Base-by-base conservation (phyloP, 1,284 basidiomycete species). In the Mycosarcoma mackinlayi region DNA sequence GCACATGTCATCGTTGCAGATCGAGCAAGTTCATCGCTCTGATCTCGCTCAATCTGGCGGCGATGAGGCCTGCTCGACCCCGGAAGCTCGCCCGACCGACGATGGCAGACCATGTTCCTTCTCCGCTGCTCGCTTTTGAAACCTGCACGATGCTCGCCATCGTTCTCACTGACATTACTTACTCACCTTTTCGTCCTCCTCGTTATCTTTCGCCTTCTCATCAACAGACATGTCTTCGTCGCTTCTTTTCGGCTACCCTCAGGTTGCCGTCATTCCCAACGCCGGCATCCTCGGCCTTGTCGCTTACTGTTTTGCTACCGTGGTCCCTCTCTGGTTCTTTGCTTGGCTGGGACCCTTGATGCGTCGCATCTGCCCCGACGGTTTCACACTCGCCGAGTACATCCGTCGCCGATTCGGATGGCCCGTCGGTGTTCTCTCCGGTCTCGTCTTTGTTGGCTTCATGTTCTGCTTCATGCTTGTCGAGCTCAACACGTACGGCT, bases 381-480 rank as follows among this genome's bases (percentile, higher is more conserved):
- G 81, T 28, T 83, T 83, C 64, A 81, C 81, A 13, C 68, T 83
- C 5, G 42, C 78, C 48, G 78, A 83, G 60, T 83, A 71, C 65
- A 78, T 83, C 14, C 76, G 81, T 23, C 68, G 75, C 19, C 67
- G 81, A 25, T 83, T 73, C 53, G 81, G 81, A 27, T 80, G 74
- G 78, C 76, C 78, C 14, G 66, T 82, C 30, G 80, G 80, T 45
- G 69, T 80, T 16, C 69, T 82, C 4, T 73, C 75, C 21, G 77
- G 69, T 7, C 28, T 82, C 11, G 73, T 80, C 47, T 82, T 82
- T 53, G 73, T 79, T 24, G 80, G 72, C 7, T 82, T 82, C 64
- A 82, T 82, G 79, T 75, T 82, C 45, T 81, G 79, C 73, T 82
- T 82, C 60, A 81, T 81, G 79, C 70, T 81, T 25, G 75, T 77